phyloP scores from a whole-genome alignment of 163 green algal genomes.

The Volvox carteri region DNA sequence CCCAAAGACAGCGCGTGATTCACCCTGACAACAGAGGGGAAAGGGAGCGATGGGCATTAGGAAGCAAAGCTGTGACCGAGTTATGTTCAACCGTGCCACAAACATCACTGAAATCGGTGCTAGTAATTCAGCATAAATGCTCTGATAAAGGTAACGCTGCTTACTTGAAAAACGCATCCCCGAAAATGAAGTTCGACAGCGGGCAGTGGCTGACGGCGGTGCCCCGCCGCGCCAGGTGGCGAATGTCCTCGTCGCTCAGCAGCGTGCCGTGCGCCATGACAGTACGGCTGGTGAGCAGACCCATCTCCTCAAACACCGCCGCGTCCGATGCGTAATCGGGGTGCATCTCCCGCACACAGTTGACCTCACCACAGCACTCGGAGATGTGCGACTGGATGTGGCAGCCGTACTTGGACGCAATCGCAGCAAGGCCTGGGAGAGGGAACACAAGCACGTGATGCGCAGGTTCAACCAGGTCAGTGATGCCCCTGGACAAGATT shows the following conservation, averaged over 20 bases:
- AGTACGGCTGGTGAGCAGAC: slow-evolving; percentile 67
- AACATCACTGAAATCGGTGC: too few relatives aligned
- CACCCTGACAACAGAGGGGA: slow-evolving; percentile 50
- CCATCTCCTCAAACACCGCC: slow-evolving; percentile 70
- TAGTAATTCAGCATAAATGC: too few relatives aligned
- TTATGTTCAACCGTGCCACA: too few relatives aligned
- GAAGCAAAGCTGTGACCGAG: too few relatives aligned
- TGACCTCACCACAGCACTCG: slow-evolving; percentile 76
- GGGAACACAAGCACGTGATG: too few relatives aligned
- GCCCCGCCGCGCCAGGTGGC: slow-evolving; percentile 63
- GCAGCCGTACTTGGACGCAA: slow-evolving; percentile 67
- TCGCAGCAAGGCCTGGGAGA: slow-evolving; percentile 64
- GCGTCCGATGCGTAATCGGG: slow-evolving; percentile 66
- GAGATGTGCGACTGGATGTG: slow-evolving; percentile 81
- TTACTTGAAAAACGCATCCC: slow-evolving; percentile 68
- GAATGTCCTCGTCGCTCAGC: slow-evolving; percentile 72
- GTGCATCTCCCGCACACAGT: slow-evolving; percentile 68
- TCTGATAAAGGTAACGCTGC: too few relatives aligned
- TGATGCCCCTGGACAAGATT: too few relatives aligned
- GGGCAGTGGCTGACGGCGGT: slow-evolving; percentile 78
- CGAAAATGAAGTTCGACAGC: slow-evolving; percentile 80
- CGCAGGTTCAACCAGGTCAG: too few relatives aligned
- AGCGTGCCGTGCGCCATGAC: slow-evolving; percentile 83
- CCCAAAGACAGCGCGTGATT: slow-evolving; percentile 66
- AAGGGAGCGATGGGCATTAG: too few relatives aligned